Percentiles rank a stretch among this genome's conserved stretches.
phyloP scores from a whole-genome alignment of 1,284 basidiomycete species.

The Ustilago loliicola region DNA sequence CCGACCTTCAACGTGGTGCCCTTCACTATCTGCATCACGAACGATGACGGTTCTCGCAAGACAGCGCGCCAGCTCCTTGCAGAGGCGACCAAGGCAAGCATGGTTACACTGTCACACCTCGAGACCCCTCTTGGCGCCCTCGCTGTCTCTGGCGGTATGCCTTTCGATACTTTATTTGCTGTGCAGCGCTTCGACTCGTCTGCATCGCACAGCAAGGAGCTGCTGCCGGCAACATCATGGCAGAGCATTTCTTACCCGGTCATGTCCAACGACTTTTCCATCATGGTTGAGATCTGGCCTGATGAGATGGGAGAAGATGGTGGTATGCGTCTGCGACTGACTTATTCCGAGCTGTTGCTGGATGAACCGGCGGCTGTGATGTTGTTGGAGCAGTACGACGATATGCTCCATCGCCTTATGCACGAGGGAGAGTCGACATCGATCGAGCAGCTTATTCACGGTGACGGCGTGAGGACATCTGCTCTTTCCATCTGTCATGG shows the following conservation, averaged over 20 bases:
- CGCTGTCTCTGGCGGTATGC: constrained; percentile 14
- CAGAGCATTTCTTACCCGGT: constrained; percentile 14
- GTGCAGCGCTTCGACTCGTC: constrained; percentile 12
- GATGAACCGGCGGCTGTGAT: constrained; percentile 16
- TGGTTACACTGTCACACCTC: constrained; percentile 15
- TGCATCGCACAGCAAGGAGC: too few species aligned
- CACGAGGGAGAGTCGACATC: constrained; percentile 8
- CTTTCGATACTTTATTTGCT: constrained; percentile 38
- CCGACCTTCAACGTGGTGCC: constrained; percentile 37
- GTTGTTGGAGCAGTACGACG: constrained; percentile 27
- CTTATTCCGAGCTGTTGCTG: constrained; percentile 19
- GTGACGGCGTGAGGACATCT: background rate
- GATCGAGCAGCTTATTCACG: constrained; percentile 6
- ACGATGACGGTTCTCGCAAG: too few species aligned
- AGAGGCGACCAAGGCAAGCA: constrained; percentile 7
- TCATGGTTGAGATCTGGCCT: constrained; percentile 36
- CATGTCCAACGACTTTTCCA: constrained; percentile 38
- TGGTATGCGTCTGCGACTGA: constrained; percentile 12
- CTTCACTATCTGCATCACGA: constrained; percentile 14
- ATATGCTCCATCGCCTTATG: constrained; percentile 15
- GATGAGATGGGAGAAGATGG: too few species aligned
- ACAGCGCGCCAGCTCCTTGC: background rate
- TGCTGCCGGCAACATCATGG: constrained; percentile 2
- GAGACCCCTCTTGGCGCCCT: constrained; percentile 32
- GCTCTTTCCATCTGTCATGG: too few species aligned